Conservation (phyloP, 805 yeast genomes). For the Clavispora santaluciae region DNA sequence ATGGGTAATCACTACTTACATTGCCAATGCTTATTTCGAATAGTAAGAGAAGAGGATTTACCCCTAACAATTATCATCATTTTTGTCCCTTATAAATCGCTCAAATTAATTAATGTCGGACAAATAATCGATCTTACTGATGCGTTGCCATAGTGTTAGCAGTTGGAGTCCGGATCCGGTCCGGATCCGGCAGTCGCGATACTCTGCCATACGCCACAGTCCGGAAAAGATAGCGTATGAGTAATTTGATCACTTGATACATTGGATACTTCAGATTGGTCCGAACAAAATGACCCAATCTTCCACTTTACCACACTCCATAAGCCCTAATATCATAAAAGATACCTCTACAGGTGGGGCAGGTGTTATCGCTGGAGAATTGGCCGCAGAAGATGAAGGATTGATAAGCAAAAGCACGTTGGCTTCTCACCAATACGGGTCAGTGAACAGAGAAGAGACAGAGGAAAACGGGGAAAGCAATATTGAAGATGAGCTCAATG, state of each 20-base stretch:
- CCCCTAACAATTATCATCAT: background rate
- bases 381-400: slow-evolving; percentile 31
- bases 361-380: slow-evolving; percentile 33
- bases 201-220: too few species aligned
- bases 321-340: slow-evolving; percentile 13
- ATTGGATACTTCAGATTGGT: too few species aligned
- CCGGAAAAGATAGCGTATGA: too few species aligned
- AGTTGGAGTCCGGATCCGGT: too few species aligned
- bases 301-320: background rate
- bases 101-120: too few species aligned
- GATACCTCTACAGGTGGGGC: slow-evolving; percentile 29
- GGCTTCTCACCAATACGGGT: slow-evolving; percentile 13
- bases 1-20: background rate
- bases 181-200: background rate
- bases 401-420: slow-evolving; percentile 10
- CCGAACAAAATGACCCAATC: background rate
- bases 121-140: too few species aligned
- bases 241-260: too few species aligned
- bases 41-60: background rate
- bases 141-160: too few species aligned
- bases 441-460: background rate
- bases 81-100: background rate
- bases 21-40: background rate
- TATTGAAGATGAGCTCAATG: slow-evolving; percentile 5
- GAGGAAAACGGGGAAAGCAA: background rate